Evolutionary conservation across 805 yeast genomes (phyloP).

Genomic region (Lachancea lanzarotensis): DNA sequence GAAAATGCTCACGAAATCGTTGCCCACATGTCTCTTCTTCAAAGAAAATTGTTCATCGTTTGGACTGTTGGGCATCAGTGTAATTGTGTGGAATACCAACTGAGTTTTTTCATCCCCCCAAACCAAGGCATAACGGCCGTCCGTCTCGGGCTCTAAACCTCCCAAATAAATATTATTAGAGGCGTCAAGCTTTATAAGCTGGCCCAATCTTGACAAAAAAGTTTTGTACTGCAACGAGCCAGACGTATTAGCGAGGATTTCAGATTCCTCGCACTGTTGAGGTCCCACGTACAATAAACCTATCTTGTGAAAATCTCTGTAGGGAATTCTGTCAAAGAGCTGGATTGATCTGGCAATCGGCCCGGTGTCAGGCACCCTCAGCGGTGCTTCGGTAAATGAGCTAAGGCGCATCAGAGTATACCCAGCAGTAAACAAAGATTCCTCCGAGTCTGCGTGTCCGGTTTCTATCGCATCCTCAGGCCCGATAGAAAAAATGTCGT

Average conservation of each 20-base stretch:
- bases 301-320: slow-evolving; percentile 68
- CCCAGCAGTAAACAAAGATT: neutral
- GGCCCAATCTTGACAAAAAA: slow-evolving; percentile 56
- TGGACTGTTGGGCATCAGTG: slow-evolving; percentile 61
- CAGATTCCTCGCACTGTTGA: slow-evolving; percentile 55
- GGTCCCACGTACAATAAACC: slow-evolving; percentile 73
- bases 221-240: slow-evolving; percentile 61
- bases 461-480: slow-evolving; percentile 21
- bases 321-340: slow-evolving; percentile 68
- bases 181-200: slow-evolving; percentile 48
- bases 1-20: slow-evolving; percentile 71
- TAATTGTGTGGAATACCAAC: slow-evolving; percentile 69
- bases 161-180: slow-evolving; percentile 58
- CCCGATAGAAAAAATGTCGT: slow-evolving; percentile 17
- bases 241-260: slow-evolving; percentile 53
- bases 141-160: slow-evolving; percentile 67
- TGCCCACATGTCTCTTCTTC: slow-evolving; percentile 84
- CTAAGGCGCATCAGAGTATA: slow-evolving; percentile 3
- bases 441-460: slow-evolving; percentile 35
- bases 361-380: slow-evolving; percentile 44
- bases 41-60: slow-evolving; percentile 40
- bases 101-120: slow-evolving; percentile 71
- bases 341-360: slow-evolving; percentile 46
- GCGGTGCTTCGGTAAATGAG: slow-evolving; percentile 18
- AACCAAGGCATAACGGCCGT: slow-evolving; percentile 67